These are phyloP conservation scores for Lentinula novae-zelandiae DNA, from an alignment of 1,284 basidiomycete species.

Conservation along the genomic window DNA sequence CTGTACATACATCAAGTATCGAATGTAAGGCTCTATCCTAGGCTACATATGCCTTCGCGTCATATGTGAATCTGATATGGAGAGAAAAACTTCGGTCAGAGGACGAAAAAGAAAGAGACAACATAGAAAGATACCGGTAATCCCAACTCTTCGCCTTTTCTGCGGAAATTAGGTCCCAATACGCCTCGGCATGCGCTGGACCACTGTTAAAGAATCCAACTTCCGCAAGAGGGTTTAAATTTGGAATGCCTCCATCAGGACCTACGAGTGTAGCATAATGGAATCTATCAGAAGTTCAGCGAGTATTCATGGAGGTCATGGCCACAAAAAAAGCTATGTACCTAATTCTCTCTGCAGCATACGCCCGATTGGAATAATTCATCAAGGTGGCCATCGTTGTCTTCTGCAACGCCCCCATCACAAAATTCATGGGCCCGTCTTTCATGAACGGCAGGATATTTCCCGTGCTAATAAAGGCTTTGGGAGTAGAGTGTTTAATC, in stretches of 20 bases:
- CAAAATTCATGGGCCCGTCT: not conserved
- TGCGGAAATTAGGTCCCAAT: not conserved
- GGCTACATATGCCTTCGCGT: not conserved
- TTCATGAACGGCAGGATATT: not conserved
- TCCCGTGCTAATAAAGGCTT: not conserved
- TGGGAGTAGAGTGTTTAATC: not conserved
- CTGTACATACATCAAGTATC: no score
- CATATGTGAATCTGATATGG: not conserved
- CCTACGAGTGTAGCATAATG: not conserved
- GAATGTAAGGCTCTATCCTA: no score
- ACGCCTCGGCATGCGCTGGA: not conserved
- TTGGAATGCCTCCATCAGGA: not conserved
- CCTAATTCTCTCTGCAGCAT: not conserved
- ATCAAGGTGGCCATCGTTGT: not conserved
- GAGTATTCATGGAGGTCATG: not conserved
- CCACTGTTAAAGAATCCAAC: not conserved
- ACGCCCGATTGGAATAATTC: not conserved
- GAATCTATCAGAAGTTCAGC: not conserved
- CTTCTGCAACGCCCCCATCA: not conserved
- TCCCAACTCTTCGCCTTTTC: not conserved
- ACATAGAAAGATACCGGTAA: not conserved
- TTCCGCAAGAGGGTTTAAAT: not conserved
- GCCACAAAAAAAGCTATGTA: not conserved
- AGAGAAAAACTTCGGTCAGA: not conserved
- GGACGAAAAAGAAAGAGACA: not conserved